These are phyloP conservation scores for Trichaptum fuscoviolaceum DNA, from an alignment of 768 basidiomycete genomes.

Conservation along the genomic window DNA sequence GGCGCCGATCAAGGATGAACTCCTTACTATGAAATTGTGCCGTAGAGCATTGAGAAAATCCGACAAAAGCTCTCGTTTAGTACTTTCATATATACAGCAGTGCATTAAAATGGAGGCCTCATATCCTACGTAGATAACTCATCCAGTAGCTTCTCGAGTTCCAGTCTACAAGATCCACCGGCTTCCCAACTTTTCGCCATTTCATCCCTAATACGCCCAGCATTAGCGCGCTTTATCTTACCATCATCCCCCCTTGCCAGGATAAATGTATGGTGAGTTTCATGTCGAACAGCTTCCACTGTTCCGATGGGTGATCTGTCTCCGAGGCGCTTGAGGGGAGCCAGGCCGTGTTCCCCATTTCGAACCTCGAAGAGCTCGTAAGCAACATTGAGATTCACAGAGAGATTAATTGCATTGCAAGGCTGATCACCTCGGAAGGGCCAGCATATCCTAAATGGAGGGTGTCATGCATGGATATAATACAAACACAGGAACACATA, in stretches of 20 bases:
- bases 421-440: constrained; percentile 22
- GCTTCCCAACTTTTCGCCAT: not conserved
- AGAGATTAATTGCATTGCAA: constrained; percentile 16
- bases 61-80: no score
- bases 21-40: not conserved
- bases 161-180: not conserved
- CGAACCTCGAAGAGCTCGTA: constrained; percentile 24
- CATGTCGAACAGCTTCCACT: not conserved
- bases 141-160: not conserved
- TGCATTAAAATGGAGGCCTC: not conserved
- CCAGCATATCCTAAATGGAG: constrained; percentile 21
- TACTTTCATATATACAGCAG: no score
- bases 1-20: not conserved
- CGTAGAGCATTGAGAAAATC: no score
- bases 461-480: not conserved
- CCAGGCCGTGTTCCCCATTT: constrained; percentile 3
- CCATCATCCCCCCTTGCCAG: not conserved
- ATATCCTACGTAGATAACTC: not conserved
- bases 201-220: not conserved
- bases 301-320: not conserved
- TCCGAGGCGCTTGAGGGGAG: not conserved
- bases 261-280: not conserved
- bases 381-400: constrained; percentile 19
- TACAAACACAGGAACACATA: constrained; percentile 6
- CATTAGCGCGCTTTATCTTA: not conserved